Evolutionary conservation across 139 green algal genomes (phyloP), one percentile per base, ranked within the genome.

Genomic region (Eudorina sp.): DNA sequence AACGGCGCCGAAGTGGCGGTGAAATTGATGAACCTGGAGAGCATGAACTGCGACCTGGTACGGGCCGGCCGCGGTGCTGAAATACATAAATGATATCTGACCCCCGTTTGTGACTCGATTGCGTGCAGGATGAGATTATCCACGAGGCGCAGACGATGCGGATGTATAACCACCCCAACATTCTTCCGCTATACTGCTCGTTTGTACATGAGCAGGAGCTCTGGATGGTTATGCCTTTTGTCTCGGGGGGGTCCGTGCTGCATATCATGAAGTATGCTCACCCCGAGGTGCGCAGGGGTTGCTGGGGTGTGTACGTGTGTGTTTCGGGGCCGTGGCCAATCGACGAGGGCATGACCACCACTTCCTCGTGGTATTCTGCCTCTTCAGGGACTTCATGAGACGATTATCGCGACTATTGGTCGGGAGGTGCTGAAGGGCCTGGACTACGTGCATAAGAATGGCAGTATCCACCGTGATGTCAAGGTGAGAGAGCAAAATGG

Each of bases 1-100:
- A 85, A 92, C 40, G 90, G 95, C 8, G 96, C 98, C 75, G 91
- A 95, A 5, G 95, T 99, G 5, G 97, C 98, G 21, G 94, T 99
- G 29, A 99, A 99, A 93, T 94, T 97, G 64, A 90, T 99, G 86
- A 98, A 99, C 90, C 88, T 99, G 79, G 98, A 99, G 85, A 96
- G 95, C 86, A 90, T 98, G 72, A 97, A 96, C 86, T 97, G 94
- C 93, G 94, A 92, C 88, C 92, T 98, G 91, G 96, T 96, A 83
- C 74, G 89, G 29, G 41, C 34, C 0, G 5, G 43, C 51, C n/a
- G 48, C 53, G 72, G 70, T 16, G 4, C 36, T 46, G n/a, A n/a
- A n/a, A n/a, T n/a, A n/a, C n/a, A n/a, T n/a, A n/a, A n/a, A n/a
- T n/a, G n/a, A n/a, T n/a, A n/a, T n/a, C n/a, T n/a, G n/a, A n/a